phyloP scores from a whole-genome alignment of 108 stramenopile species.

The Aurantiochytrium sp. region DNA sequence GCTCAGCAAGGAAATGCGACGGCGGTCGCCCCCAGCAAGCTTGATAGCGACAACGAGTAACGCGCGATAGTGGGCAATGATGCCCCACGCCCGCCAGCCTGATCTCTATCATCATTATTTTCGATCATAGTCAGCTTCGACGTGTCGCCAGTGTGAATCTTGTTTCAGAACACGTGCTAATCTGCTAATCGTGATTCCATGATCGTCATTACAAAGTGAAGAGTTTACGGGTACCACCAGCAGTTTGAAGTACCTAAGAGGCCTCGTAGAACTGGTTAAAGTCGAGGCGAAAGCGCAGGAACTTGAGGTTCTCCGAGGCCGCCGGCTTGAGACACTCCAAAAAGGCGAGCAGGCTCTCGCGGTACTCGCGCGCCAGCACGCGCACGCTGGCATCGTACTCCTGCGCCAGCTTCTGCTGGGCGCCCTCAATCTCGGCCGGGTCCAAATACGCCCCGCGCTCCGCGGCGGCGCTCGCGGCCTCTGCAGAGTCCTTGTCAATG shows the following conservation, averaged over 20 bases:
- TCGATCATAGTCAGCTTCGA: no score
- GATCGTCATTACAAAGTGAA: no score
- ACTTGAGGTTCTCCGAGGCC: conserved; percentile 46
- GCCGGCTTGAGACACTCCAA: conserved; percentile 20
- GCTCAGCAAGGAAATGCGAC: no score
- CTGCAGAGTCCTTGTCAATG: neutral
- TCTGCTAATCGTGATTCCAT: no score
- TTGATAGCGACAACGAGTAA: no score
- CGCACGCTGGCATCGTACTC: conserved; percentile 26
- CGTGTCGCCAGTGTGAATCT: no score
- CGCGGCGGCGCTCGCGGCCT: neutral
- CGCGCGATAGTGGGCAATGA: no score
- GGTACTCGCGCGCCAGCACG: neutral
- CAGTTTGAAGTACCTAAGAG: neutral
- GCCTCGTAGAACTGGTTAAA: conserved; percentile 49
- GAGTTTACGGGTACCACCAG: neutral
- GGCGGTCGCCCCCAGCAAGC: no score
- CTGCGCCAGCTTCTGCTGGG: conserved; percentile 33
- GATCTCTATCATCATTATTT: neutral
- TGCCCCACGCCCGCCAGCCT: no score
- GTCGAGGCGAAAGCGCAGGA: conserved; percentile 55
- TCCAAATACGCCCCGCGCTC: conserved; percentile 32
- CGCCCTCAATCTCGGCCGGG: conserved; percentile 4
- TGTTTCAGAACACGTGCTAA: no score
- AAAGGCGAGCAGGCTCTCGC: neutral